Conservation (phyloP, 768 basidiomycete species). For the Zangia roseola region DNA sequence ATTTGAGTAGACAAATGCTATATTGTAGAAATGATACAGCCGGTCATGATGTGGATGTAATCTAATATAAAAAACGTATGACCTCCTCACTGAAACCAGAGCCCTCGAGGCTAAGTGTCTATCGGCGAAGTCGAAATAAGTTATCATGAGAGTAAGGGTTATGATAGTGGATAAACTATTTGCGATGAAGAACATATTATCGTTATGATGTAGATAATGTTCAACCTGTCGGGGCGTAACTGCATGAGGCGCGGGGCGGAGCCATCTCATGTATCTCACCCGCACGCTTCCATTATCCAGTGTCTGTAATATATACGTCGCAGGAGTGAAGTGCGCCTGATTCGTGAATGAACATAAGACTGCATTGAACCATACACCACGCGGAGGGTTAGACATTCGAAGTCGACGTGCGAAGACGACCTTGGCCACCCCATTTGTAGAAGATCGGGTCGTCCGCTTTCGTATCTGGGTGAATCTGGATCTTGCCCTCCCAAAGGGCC, state of each 20-base stretch:
- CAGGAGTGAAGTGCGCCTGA: slow-evolving; percentile 3
- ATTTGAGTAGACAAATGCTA: too few relatives aligned
- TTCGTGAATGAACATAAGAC: slow-evolving; percentile 6
- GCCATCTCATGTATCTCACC: background rate
- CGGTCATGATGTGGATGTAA: background rate
- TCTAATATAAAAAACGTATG: background rate
- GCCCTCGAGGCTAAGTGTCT: slow-evolving; percentile 6
- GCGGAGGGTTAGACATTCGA: slow-evolving; percentile 16
- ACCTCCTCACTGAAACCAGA: background rate
- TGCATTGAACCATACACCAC: background rate
- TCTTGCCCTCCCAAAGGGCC: slow-evolving; percentile 80
- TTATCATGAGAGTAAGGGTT: slow-evolving; percentile 10
- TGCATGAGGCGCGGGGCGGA: background rate
- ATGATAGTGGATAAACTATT: slow-evolving; percentile 25
- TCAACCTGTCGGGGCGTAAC: background rate
- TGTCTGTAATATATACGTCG: slow-evolving; percentile 11
- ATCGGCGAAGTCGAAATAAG: slow-evolving; percentile 8
- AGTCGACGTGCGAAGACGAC: slow-evolving; percentile 13
- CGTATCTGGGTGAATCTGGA: slow-evolving; percentile 88
- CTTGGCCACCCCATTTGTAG: slow-evolving; percentile 29
- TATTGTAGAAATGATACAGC: slow-evolving; percentile 1
- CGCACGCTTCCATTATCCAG: slow-evolving; percentile 6
- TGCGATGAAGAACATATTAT: slow-evolving; percentile 8
- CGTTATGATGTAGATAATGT: background rate
- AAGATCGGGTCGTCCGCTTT: slow-evolving; percentile 57